Evolutionary conservation across 2,329 filamentous ascomycete species (phyloP).

Genomic region (Colletotrichum godetiae): DNA sequence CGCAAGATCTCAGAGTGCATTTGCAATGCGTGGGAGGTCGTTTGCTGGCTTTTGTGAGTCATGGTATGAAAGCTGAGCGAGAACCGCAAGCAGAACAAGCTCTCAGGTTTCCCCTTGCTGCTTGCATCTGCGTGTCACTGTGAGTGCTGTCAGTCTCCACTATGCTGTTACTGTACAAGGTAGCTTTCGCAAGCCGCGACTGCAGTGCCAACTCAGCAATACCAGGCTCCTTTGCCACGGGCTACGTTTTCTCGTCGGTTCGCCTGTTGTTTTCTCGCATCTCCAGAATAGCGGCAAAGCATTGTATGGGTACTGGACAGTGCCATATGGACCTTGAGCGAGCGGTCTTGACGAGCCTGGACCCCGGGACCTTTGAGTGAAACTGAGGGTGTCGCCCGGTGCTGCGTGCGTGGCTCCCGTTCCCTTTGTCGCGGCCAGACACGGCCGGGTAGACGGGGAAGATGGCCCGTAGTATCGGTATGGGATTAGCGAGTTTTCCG

Average conservation of each 20-base stretch:
- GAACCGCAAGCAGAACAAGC: conserved; percentile 9
- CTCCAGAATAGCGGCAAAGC: not conserved
- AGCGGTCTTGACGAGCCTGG: not conserved
- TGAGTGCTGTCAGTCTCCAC: not conserved
- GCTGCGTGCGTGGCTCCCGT: conserved; percentile 25
- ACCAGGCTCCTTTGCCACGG: not conserved
- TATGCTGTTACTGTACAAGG: not conserved
- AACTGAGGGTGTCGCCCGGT: conserved; percentile 13
- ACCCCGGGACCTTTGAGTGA: conserved; percentile 10
- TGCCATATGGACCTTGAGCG: not conserved
- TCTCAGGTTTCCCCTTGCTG: not conserved
- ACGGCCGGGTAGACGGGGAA: conserved; percentile 15
- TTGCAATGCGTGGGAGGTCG: not conserved
- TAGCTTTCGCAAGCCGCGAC: not conserved
- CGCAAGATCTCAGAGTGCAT: not conserved
- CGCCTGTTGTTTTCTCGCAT: not conserved
- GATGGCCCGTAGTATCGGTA: not conserved
- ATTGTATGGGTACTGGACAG: not conserved
- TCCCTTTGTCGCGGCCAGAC: conserved; percentile 13
- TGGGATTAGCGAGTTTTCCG: not conserved
- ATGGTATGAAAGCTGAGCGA: not conserved
- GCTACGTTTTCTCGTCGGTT: not conserved
- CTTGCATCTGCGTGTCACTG: conserved; percentile 1
- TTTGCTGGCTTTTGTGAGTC: not conserved
- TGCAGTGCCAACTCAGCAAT: conserved; percentile 21